Evolutionary conservation across 2,329 filamentous ascomycete genomes (phyloP).

Genomic region (Monosporascus sp.): DNA sequence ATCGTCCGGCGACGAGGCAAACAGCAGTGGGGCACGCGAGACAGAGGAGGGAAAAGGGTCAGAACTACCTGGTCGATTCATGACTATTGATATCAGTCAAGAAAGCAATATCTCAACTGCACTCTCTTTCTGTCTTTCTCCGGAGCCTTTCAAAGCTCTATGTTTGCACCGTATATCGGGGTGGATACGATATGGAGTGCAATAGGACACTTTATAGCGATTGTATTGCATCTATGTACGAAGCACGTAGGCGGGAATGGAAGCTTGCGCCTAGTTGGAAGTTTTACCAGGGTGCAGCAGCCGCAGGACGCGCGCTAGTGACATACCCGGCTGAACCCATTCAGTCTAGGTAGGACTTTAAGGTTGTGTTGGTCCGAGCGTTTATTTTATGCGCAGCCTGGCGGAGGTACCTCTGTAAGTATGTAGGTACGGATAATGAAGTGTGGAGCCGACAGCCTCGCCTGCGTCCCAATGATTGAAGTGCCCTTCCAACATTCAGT

Average conservation of each 20-base stretch:
- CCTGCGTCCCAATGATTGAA: neutral
- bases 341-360: neutral
- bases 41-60: conserved; percentile 17
- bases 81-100: conserved; percentile 28
- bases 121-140: conserved; percentile 1
- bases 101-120: conserved; percentile 2
- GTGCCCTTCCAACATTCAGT: too few species aligned
- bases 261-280: neutral
- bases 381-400: neutral
- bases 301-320: neutral
- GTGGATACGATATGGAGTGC: neutral
- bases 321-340: neutral
- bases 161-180: neutral
- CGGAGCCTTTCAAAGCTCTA: neutral
- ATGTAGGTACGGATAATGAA: neutral
- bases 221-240: neutral
- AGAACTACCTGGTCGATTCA: conserved; percentile 56
- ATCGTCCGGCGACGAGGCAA: conserved; percentile 19
- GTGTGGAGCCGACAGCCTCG: neutral
- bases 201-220: neutral
- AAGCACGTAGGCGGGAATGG: neutral
- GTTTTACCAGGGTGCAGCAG: neutral
- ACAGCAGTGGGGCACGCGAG: conserved; percentile 22
- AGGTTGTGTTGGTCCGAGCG: neutral
- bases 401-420: neutral